phyloP scores from a whole-genome alignment of 2,329 filamentous ascomycete species.

The Epichloe festucae region DNA sequence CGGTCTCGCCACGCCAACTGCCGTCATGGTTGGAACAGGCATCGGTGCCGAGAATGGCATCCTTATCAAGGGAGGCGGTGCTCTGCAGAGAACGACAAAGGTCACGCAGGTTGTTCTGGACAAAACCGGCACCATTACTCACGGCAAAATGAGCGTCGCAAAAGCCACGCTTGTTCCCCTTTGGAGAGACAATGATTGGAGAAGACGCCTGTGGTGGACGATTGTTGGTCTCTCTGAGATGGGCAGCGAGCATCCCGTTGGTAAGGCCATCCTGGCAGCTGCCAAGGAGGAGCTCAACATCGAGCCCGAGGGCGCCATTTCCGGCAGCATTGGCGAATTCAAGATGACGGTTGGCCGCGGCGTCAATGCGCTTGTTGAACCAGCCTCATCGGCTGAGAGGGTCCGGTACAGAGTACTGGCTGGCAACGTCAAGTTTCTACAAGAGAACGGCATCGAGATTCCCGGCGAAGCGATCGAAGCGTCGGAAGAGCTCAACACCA shows the following conservation, averaged over 20 bases:
- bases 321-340: slow-evolving; percentile 79
- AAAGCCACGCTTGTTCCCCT: slow-evolving; percentile 49
- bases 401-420: slow-evolving; percentile 67
- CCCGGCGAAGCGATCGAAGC: slow-evolving; percentile 50
- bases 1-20: slow-evolving; percentile 89
- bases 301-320: slow-evolving; percentile 57
- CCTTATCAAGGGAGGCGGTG: slow-evolving; percentile 91
- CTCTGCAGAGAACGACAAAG: slow-evolving; percentile 80
- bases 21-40: slow-evolving; percentile 98
- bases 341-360: slow-evolving; percentile 72
- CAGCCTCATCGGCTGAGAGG: slow-evolving; percentile 52
- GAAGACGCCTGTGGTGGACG: slow-evolving; percentile 81
- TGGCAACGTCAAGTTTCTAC: slow-evolving; percentile 69
- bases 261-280: slow-evolving; percentile 67
- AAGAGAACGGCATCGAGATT: slow-evolving; percentile 54
- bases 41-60: slow-evolving; percentile 93
- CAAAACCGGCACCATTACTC: slow-evolving; percentile 90
- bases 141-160: slow-evolving; percentile 90
- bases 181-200: slow-evolving; percentile 59
- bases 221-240: slow-evolving; percentile 89
- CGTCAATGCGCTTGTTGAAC: slow-evolving; percentile 70
- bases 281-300: slow-evolving; percentile 67
- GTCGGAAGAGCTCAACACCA: slow-evolving; percentile 44
- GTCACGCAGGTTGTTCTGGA: slow-evolving; percentile 84
- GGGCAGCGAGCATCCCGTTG: slow-evolving; percentile 90